Base-by-base conservation (phyloP, 306 rosid genomes). In the Calophaca sinica region DNA sequence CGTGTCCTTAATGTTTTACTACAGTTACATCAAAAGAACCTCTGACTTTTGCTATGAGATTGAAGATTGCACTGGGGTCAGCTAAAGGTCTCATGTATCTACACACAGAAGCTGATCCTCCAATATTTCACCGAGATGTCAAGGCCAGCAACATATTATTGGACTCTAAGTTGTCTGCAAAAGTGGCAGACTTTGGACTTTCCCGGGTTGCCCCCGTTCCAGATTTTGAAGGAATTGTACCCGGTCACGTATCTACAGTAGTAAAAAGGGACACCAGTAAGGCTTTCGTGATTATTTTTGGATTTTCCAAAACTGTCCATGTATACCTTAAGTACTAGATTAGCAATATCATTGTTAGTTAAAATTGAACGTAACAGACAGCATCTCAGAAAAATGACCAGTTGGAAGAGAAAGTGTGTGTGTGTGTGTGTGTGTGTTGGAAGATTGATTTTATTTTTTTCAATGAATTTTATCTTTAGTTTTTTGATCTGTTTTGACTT, bases 111-210 rank as follows among this genome's bases (percentile, higher is more conserved):
- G 99, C 98, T 11, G 87, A 96, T 86, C 99, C 99, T 84, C 99
- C 99, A 2, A 86, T 96, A 85, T 96, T 92, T 74, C 99, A 96
- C 78, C 84, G 99, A 64, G 99, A 96, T 73, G 86, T 96, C 61
- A 96, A 96, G 96, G 90, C 98, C 66, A 96, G 87, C 87, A 96
- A 96, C 75, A 96, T 96, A 75, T 68, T 96, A 73, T 83, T 96
- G 89, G 99, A 92, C 78, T 68, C 91, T 2, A 96, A 84, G 73
- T 76, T 85, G 6, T 55, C 58, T 0, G 94, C 97, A 8, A 96
- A 96, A 82, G 98, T 96, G 80, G 92, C 98, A 75, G 99, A 96
- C 88, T 96, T 96, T 69, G 99, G 99, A 84, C 98, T 96, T 70
- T 96, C 99, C 1, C 89, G 96, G 50, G 97, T 92, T 68, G 99